Conservation (phyloP, 495 filamentous ascomycete genomes). For the Tricharina praecox region DNA sequence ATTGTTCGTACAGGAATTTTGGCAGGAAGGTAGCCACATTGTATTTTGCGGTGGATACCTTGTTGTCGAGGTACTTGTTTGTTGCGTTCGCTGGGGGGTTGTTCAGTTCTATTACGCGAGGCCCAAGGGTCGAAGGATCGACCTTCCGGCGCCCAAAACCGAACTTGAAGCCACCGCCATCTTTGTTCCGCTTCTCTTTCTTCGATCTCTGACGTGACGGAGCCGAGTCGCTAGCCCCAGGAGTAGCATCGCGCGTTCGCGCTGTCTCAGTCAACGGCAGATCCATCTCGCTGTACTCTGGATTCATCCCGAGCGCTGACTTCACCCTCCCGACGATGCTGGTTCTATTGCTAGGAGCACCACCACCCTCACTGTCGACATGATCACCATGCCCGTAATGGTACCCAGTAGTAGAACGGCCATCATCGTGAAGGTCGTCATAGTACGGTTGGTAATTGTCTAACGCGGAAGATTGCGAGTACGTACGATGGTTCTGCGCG, state of each 20-base stretch:
- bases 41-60: slow-evolving; percentile 96
- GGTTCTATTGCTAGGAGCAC: slow-evolving; percentile 56
- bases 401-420: slow-evolving; percentile 37
- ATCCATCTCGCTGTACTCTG: slow-evolving; percentile 96
- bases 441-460: slow-evolving; percentile 84
- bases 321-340: slow-evolving; percentile 80
- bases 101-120: slow-evolving; percentile 88
- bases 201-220: background rate
- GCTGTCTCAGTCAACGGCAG: slow-evolving; percentile 80
- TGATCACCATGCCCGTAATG: slow-evolving; percentile 44
- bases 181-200: slow-evolving; percentile 24
- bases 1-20: slow-evolving; percentile 97
- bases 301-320: slow-evolving; percentile 77
- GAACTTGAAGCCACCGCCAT: slow-evolving; percentile 74
- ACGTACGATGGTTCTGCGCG: slow-evolving; percentile 33
- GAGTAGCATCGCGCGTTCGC: slow-evolving; percentile 35
- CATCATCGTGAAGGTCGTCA: slow-evolving; percentile 61
- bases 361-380: slow-evolving; percentile 30
- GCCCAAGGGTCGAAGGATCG: slow-evolving; percentile 79
- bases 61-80: slow-evolving; percentile 87
- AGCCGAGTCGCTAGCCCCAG: slow-evolving; percentile 20
- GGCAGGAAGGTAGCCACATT: slow-evolving; percentile 88
- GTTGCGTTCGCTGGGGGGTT: slow-evolving; percentile 81
- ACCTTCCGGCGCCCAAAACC: slow-evolving; percentile 74
- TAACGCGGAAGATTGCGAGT: slow-evolving; percentile 71